Conservation (phyloP, 2,329 filamentous ascomycete species). For the Epichloe hybrida region DNA sequence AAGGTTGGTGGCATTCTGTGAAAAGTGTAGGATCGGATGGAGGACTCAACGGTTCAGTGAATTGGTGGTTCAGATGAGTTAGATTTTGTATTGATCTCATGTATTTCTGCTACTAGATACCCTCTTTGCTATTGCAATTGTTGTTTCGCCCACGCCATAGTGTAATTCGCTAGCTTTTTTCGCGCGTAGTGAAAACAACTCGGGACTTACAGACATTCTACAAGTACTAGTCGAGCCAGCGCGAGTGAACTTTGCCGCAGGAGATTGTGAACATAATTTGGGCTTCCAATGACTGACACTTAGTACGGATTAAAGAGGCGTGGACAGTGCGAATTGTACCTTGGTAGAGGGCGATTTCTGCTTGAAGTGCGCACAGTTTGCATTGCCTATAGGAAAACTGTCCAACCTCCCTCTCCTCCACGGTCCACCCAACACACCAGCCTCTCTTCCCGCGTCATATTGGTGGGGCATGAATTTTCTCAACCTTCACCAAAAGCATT, state of each 20-base stretch:
- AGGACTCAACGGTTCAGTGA: constrained; percentile 27
- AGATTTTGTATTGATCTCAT: background rate
- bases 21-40: constrained; percentile 23
- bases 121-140: background rate
- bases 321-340: background rate
- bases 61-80: constrained; percentile 31
- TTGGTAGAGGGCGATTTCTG: background rate
- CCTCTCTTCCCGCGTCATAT: constrained; percentile 19
- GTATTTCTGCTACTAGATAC: background rate
- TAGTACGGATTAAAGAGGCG: no score
- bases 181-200: no score
- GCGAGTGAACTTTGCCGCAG: no score
- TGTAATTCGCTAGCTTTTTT: background rate
- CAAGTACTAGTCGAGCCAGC: no score
- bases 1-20: constrained; percentile 34
- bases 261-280: no score
- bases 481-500: constrained; percentile 14
- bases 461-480: constrained; percentile 30
- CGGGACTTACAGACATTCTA: no score
- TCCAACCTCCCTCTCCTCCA: constrained; percentile 9
- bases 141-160: no score
- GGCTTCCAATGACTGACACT: no score
- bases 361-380: constrained; percentile 1
- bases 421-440: constrained; percentile 2
- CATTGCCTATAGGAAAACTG: background rate